Evolutionary conservation across 2,329 filamentous ascomycete species (phyloP).

Genomic region (Cladosporium sp.): DNA sequence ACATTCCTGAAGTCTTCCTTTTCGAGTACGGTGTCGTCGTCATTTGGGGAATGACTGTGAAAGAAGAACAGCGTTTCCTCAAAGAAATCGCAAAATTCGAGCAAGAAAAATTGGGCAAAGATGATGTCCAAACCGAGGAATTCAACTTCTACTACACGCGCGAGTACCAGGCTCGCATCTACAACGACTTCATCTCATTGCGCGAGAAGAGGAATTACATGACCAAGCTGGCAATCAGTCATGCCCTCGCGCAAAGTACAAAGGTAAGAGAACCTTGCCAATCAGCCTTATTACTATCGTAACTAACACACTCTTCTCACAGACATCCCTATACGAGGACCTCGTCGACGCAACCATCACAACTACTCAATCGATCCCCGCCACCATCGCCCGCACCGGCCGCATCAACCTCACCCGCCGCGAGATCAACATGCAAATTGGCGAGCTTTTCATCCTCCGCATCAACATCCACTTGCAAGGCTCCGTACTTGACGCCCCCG

Average conservation of each 20-base stretch:
- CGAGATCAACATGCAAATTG: conserved; percentile 99
- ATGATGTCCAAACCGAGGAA: conserved; percentile 90
- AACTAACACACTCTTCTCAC: conserved; percentile 9
- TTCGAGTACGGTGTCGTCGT: conserved; percentile 98
- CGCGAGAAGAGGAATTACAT: conserved; percentile 95
- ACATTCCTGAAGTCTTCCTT: conserved; percentile 90
- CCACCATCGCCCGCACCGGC: conserved; percentile 86
- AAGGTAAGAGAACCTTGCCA: too few species aligned
- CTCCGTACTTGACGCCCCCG: conserved; percentile 90
- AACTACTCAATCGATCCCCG: conserved; percentile 85
- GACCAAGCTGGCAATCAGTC: conserved; percentile 94
- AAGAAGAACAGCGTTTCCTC: conserved; percentile 83
- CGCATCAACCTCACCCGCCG: conserved; percentile 82
- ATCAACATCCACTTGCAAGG: conserved; percentile 99
- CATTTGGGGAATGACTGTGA: conserved; percentile 95
- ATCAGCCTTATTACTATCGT: too few species aligned
- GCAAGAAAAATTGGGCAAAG: conserved; percentile 77
- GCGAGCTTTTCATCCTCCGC: conserved; percentile 92
- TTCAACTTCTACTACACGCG: conserved; percentile 99
- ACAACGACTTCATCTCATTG: conserved; percentile 97
- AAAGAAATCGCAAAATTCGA: conserved; percentile 95
- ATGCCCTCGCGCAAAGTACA: conserved; percentile 91
- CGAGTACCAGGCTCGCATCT: conserved; percentile 96
- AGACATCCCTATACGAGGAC: conserved; percentile 94
- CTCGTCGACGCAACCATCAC: conserved; percentile 91